Percentiles rank a stretch among this genome's conserved stretches.
phyloP scores from a whole-genome alignment of 371 early-diverging fungal genomes.

The Rhizopus delemar region DNA sequence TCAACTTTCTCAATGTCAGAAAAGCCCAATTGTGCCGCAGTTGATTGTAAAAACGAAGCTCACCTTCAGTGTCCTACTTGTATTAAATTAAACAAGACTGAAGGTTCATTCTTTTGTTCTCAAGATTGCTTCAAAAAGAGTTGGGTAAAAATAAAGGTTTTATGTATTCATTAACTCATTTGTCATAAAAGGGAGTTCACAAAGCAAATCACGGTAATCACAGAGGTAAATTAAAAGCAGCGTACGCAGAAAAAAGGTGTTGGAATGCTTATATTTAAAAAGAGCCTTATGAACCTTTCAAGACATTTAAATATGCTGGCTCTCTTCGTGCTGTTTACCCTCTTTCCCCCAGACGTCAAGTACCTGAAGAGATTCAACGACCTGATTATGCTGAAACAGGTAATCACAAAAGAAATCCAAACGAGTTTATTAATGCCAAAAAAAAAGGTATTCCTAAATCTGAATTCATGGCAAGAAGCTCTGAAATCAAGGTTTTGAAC shows the following conservation, averaged over 20 bases:
- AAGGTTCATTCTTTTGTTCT: conserved; percentile 78
- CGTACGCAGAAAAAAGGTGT: background rate
- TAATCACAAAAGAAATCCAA: background rate
- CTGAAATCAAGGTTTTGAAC: conserved; percentile 68
- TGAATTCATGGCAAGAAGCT: conserved; percentile 65
- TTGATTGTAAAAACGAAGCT: conserved; percentile 74
- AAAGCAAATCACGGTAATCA: conserved; percentile 50
- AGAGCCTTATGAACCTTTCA: conserved; percentile 79
- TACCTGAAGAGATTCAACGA: conserved; percentile 72
- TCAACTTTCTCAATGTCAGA: conserved; percentile 6
- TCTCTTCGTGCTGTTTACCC: conserved; percentile 85
- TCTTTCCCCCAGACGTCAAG: conserved; percentile 70
- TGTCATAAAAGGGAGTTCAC: conserved; percentile 52
- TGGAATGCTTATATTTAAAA: background rate
- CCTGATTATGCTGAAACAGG: conserved; percentile 60
- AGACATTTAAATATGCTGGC: conserved; percentile 79
- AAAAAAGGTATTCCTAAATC: conserved; percentile 64
- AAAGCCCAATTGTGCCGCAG: conserved; percentile 27
- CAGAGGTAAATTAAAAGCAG: conserved; percentile 11
- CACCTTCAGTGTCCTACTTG: conserved; percentile 89
- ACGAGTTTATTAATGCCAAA: background rate
- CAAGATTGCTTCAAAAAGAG: conserved; percentile 87
- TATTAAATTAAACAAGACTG: conserved; percentile 66
- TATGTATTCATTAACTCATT: background rate
- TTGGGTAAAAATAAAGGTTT: conserved; percentile 59